Conservation (phyloP, 2,329 filamentous ascomycete species). For the Teratosphaeria nubilosa region DNA sequence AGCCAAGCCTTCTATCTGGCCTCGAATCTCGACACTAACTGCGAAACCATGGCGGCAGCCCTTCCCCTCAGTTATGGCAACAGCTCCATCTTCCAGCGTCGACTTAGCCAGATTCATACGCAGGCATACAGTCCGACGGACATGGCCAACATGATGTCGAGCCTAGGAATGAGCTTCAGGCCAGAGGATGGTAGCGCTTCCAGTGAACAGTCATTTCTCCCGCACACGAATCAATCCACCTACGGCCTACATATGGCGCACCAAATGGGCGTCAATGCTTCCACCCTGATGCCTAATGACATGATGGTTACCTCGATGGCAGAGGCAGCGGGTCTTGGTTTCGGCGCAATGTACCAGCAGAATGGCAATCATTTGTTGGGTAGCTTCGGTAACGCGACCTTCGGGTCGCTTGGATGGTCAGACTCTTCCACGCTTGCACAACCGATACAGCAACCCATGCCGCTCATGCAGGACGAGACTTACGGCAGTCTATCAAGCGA, state of each 20-base stretch:
- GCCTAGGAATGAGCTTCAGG: conserved; percentile 20
- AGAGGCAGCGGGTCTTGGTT: conserved; percentile 5
- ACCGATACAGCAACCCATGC: conserved; percentile 10
- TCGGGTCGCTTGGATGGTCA: conserved; percentile 7
- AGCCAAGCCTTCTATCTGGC: not conserved
- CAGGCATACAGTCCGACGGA: conserved; percentile 12
- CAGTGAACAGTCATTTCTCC: conserved; percentile 8
- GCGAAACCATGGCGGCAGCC: conserved; percentile 12
- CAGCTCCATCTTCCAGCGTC: conserved; percentile 16
- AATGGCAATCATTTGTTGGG: not conserved
- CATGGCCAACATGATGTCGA: conserved; percentile 18
- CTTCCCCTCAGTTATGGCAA: conserved; percentile 7
- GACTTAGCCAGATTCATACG: conserved; percentile 16
- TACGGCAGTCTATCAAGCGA: conserved; percentile 18
- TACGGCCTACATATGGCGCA: conserved; percentile 7
- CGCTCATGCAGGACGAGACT: conserved; percentile 14
- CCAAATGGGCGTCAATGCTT: not conserved
- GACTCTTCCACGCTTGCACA: conserved; percentile 7
- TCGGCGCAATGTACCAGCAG: conserved; percentile 1
- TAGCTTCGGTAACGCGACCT: conserved; percentile 1
- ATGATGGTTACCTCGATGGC: conserved; percentile 9
- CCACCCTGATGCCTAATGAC: conserved; percentile 13
- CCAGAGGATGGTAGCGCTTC: conserved; percentile 11
- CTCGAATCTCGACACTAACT: not conserved
- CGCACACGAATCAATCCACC: conserved; percentile 4